Base-by-base conservation (phyloP, 345 rosid species). In the Lepidium sativum region DNA sequence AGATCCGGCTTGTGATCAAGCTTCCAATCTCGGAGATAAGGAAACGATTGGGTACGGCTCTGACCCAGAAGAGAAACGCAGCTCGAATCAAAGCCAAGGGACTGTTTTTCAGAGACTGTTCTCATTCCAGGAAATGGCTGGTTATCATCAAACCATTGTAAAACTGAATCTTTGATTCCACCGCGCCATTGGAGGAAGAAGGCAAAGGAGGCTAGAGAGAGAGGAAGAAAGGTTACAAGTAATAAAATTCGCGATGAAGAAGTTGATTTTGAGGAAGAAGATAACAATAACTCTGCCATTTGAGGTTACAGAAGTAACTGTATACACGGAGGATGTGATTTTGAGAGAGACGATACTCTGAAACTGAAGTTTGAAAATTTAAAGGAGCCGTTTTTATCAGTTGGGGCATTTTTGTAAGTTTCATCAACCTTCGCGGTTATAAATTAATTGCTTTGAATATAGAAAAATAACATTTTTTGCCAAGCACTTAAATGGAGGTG, bases 121-220 rank as follows among this genome's bases (percentile, higher is more conserved):
- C 21, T 48, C 86, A 82, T 80, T 41, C 88, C 88, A 6, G 96
- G 94, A 67, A 85, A 84, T 10, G 49, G 61, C 32, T 70, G 76
- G 63, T 69, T 18, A 37, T 35, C 82, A 11, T 68, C 77, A 6
- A 54, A 52, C 84, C 84, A 83, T 1, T 72, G 76, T 18, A 71
- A 15, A 45, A 77, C 40, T 3, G 84, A 71, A 72, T 79, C 84
- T 31, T 74, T 64, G 50, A 69, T 32, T 0, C 80, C 95, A 5
- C 83, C 87, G 2, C 81, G 80, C 86, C 91, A 85, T 75, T 85
- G 95, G 37, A 85, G 86, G 62, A 83, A 18, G 55, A 85, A 85
- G 25, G 95, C 91, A 48, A 87, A 79, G 14, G 51, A 77, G 9
- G 91, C 88, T 6, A 87, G 75, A 13, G 85, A 69, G 2, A 83